Evolutionary conservation across 257 asterid species (phyloP), one percentile per base, ranked within the genome.

Genomic region (Echium plantagineum): DNA sequence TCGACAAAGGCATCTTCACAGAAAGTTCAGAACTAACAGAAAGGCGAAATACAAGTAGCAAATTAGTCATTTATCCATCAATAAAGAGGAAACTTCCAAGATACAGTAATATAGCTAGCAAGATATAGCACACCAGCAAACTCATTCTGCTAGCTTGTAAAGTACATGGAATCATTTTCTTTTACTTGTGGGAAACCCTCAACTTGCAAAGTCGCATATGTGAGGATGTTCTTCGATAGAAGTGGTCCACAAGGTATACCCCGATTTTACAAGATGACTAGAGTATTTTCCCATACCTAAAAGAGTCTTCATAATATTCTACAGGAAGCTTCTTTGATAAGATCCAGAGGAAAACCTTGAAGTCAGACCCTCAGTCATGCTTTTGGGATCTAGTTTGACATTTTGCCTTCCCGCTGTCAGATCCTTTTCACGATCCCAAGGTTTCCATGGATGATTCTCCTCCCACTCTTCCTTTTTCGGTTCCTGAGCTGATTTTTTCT

Each of bases 341-440:
- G 86, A 77, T 65, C 94, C 94, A 20, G 96, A 91, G 65, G 96
- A 75, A 75, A 91, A 88, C 77, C 98, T 82, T 68, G 96, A 88
- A 56, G 90, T 55, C 10, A 91, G 77, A 52, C 98, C 98, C 65
- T 84, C 74, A 19, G 76, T 65, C 95, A 91, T 88, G 78, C 75
- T 78, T 20, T 84, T 86, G 2, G 71, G 20, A 21, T 88, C 95
- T 42, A 88, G 70, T 22, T 84, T 91, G 53, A 85, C 94, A 21
- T 49, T 88, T 71, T 74, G 95, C 74, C 96, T 81, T 69, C 97
- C 97, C 0, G 97, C 97, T 10, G 94, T 80, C 81, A 87, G 76
- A 81, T 91, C 96, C 76, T 84, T 91, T 63, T 88, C 96, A 7
- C 98, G 86, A 58, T 88, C 96, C 96, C 98, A 85, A 28, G 98